Conservation (phyloP, 805 yeast species). For the Soucietia sequanensis region DNA sequence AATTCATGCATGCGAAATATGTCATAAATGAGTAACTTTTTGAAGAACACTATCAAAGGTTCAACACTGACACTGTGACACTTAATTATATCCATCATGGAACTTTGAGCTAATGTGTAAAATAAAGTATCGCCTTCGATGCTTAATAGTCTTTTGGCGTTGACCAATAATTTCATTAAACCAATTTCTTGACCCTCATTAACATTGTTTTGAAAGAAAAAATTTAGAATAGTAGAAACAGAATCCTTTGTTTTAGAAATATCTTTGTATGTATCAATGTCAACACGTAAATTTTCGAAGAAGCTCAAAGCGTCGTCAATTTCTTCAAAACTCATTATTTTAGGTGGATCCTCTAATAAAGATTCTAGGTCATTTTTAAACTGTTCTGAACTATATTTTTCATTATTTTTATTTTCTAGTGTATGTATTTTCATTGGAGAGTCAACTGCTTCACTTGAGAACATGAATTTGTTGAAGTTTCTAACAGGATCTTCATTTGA, state of each 20-base stretch:
- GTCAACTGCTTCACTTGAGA: constrained; percentile 27
- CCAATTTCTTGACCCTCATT: constrained; percentile 12
- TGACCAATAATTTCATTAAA: constrained; percentile 14
- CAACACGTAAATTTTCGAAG: constrained; percentile 8
- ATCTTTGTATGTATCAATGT: not conserved
- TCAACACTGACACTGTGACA: not conserved
- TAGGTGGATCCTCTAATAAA: constrained; percentile 12
- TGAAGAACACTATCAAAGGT: constrained; percentile 9
- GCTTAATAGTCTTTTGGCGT: constrained; percentile 3
- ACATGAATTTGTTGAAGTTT: constrained; percentile 6
- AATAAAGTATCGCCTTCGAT: constrained; percentile 5
- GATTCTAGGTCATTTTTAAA: constrained; percentile 27
- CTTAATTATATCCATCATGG: constrained; percentile 4
- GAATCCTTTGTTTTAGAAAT: constrained; percentile 3
- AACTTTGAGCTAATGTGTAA: constrained; percentile 6
- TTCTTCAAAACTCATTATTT: constrained; percentile 13
- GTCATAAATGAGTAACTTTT: constrained; percentile 15
- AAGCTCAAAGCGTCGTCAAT: constrained; percentile 9
- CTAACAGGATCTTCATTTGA: constrained; percentile 3
- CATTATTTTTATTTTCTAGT: constrained; percentile 16
- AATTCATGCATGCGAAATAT: constrained; percentile 14
- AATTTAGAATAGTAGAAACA: constrained; percentile 6
- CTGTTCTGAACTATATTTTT: constrained; percentile 18
- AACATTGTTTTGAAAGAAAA: constrained; percentile 1
- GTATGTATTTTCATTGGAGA: constrained; percentile 34